Conservation (phyloP, 1,284 basidiomycete genomes). For the Amylostereum areolatum region DNA sequence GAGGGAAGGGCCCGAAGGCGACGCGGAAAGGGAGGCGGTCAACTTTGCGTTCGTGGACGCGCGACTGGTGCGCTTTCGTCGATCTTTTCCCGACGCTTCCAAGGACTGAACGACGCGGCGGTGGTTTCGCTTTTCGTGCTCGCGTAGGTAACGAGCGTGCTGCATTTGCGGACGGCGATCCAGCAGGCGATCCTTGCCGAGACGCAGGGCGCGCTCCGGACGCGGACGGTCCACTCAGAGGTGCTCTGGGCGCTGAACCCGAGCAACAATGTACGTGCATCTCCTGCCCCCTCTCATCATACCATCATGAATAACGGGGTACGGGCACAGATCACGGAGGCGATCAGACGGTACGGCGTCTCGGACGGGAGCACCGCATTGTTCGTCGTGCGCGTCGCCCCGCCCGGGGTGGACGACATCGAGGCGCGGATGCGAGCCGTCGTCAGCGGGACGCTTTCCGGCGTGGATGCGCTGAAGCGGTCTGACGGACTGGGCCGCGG, state of each 20-base stretch:
- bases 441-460: conserved; percentile 49
- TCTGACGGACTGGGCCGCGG: conserved; percentile 62
- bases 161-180: conserved; percentile 78
- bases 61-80: conserved; percentile 34
- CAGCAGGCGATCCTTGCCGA: conserved; percentile 73
- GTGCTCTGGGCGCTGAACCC: conserved; percentile 80
- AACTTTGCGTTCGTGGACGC: conserved; percentile 91
- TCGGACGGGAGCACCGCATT: conserved; percentile 61
- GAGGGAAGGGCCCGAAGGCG: conserved; percentile 52
- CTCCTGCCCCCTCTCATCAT: neutral
- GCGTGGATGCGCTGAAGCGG: conserved; percentile 39
- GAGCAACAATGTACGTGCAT: conserved; percentile 65
- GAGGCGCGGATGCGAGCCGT: conserved; percentile 46
- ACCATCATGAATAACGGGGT: neutral
- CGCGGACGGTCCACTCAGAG: conserved; percentile 82
- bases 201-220: conserved; percentile 52
- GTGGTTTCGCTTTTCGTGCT: too few relatives aligned
- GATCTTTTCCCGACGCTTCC: neutral
- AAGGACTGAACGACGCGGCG: neutral
- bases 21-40: conserved; percentile 63
- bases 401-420: conserved; percentile 33
- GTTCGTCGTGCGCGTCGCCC: conserved; percentile 67
- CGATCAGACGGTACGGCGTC: conserved; percentile 79
- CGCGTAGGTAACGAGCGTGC: conserved; percentile 60
- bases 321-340: conserved; percentile 75